phyloP scores from a whole-genome alignment of 1,284 basidiomycete genomes.

The Trametes hirsuta region DNA sequence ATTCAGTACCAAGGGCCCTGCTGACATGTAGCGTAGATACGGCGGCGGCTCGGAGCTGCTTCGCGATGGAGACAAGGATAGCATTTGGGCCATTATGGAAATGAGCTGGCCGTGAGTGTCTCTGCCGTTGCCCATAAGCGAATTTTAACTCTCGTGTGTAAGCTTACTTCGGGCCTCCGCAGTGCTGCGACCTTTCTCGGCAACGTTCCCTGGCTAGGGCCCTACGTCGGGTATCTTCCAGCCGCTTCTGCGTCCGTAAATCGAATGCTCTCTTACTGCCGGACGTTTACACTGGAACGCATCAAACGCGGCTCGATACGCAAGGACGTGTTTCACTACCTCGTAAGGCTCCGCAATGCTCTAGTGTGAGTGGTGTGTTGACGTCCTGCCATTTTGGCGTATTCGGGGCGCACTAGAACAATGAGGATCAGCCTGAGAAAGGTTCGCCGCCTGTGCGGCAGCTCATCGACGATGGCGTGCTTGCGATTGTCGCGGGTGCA shows the following conservation, averaged over 20 bases:
- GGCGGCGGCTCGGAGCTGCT: conserved; percentile 35
- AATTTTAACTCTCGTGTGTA: not conserved
- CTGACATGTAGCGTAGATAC: conserved; percentile 22
- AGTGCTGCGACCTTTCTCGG: conserved; percentile 6
- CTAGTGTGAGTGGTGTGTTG: not conserved
- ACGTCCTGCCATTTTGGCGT: not conserved
- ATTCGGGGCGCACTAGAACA: not conserved
- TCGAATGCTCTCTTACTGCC: conserved; percentile 1
- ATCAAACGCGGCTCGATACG: conserved; percentile 11
- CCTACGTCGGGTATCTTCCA: conserved; percentile 4
- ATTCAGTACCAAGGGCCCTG: not conserved
- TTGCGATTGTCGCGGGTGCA: conserved; percentile 14
- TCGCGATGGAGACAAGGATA: conserved; percentile 26
- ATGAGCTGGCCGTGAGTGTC: conserved; percentile 21
- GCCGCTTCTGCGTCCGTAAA: conserved; percentile 1
- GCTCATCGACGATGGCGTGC: conserved; percentile 11
- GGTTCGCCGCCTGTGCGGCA: not conserved
- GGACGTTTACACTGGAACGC: conserved; percentile 15
- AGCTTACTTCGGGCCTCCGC: not conserved
- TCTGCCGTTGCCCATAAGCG: not conserved
- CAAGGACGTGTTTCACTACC: conserved; percentile 36
- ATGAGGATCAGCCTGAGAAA: conserved; percentile 11
- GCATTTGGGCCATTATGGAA: conserved; percentile 21
- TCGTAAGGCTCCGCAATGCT: conserved; percentile 24
- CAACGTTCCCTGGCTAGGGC: conserved; percentile 16